Conservation (phyloP, 2,329 filamentous ascomycete genomes). For the Stagonosporopsis chrysanthemi region DNA sequence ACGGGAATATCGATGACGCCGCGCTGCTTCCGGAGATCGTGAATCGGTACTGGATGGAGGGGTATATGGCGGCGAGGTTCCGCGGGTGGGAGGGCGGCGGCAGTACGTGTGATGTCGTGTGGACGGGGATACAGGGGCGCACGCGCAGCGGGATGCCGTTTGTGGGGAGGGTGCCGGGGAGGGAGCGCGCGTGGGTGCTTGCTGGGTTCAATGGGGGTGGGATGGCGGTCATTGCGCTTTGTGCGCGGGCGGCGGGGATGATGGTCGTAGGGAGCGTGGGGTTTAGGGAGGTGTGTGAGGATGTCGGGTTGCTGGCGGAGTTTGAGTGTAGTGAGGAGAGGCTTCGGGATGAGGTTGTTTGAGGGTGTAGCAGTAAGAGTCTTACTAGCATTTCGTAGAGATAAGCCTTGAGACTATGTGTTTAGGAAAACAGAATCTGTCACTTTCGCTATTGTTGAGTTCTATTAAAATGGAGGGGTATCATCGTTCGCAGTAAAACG, state of each 20-base stretch:
- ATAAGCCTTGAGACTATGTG: too few relatives aligned
- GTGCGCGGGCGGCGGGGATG: conserved; percentile 51
- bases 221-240: conserved; percentile 57
- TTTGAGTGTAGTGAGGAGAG: conserved; percentile 36
- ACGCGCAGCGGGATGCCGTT: conserved; percentile 54
- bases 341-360: too few relatives aligned
- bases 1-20: conserved; percentile 57
- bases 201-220: conserved; percentile 62
- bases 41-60: conserved; percentile 55
- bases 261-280: conserved; percentile 48
- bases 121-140: conserved; percentile 54
- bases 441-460: too few relatives aligned
- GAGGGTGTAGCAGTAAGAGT: too few relatives aligned
- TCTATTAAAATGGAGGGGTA: too few relatives aligned
- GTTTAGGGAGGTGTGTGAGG: conserved; percentile 43
- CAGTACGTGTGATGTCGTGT: conserved; percentile 49
- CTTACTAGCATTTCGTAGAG: too few relatives aligned
- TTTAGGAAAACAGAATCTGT: too few relatives aligned
- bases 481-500: too few relatives aligned
- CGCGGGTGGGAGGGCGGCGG: conserved; percentile 58
- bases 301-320: conserved; percentile 46
- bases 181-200: conserved; percentile 53
- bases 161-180: conserved; percentile 55
- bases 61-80: conserved; percentile 59
- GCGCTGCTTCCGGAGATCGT: conserved; percentile 53